These are phyloP conservation scores for Ogataea ramenticola DNA, from an alignment of 805 yeast genomes.

Conservation along the genomic window DNA sequence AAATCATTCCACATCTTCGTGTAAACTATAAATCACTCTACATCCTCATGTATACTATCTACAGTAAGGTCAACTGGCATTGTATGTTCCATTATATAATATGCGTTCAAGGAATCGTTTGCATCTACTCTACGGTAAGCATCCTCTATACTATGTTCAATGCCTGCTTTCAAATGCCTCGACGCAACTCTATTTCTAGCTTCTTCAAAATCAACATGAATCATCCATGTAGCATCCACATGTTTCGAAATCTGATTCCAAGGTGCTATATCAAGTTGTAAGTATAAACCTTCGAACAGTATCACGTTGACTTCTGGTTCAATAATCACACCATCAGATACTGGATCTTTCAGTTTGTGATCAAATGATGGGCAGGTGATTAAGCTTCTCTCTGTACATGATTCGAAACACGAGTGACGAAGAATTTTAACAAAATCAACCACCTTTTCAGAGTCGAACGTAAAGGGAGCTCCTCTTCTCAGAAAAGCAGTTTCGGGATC, in stretches of 20 bases:
- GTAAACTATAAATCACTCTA: background rate
- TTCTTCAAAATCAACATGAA: slow-evolving; percentile 16
- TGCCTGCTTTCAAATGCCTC: slow-evolving; percentile 33
- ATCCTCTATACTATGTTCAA: slow-evolving; percentile 23
- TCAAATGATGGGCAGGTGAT: slow-evolving; percentile 29
- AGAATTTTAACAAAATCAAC: slow-evolving; percentile 15
- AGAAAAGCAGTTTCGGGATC: slow-evolving; percentile 31
- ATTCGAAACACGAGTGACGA: too few relatives aligned
- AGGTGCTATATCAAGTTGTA: slow-evolving; percentile 25
- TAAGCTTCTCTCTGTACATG: background rate
- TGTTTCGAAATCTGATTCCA: slow-evolving; percentile 25
- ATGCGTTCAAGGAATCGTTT: slow-evolving; percentile 33
- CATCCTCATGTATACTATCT: background rate
- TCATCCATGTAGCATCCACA: slow-evolving; percentile 30
- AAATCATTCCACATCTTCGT: too few relatives aligned
- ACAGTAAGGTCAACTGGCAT: slow-evolving; percentile 22
- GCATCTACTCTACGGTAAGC: slow-evolving; percentile 31
- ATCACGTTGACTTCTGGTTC: slow-evolving; percentile 21
- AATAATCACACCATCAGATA: slow-evolving; percentile 26
- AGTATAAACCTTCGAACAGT: slow-evolving; percentile 35
- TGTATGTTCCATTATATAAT: slow-evolving; percentile 8
- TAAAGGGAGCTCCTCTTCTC: slow-evolving; percentile 43
- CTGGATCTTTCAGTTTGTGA: slow-evolving; percentile 34
- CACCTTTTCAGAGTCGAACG: slow-evolving; percentile 29
- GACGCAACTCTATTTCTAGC: slow-evolving; percentile 25